Base-by-base conservation (phyloP, 2,329 filamentous ascomycete genomes). In the Fusarium pseudoanthophilum region DNA sequence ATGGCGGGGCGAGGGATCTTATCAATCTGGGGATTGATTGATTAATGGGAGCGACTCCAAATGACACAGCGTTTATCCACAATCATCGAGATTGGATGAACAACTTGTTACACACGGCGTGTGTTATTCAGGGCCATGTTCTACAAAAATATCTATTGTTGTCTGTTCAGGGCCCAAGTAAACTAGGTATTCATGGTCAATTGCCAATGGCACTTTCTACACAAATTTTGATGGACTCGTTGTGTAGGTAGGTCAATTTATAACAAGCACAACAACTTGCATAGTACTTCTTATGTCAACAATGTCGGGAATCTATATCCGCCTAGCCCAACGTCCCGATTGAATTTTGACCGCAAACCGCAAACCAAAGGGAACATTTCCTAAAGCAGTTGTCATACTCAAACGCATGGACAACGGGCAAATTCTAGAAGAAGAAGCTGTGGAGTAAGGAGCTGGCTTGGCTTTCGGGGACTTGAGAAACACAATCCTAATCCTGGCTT, bases 1-100 rank as follows among this genome's bases (percentile, higher is more conserved):
- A 75, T 75, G 67, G 70, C 60, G 73, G 73, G 72, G 71, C 58
- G 48, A 65, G 49, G 32, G 49, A 75, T 75, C 73, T 75, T 72
- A 74, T 75, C 73, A 75, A 75, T 75, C 73, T 71, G 45, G 40
- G 51, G 42, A 34, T 34, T 34, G 13, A 46, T 46, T 48, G 42
- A 34, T 64, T 48, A 30, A 34, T 64, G 20, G 40, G 53, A 26
- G 39, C 26, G 26, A 53, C n/a, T 20, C 39, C 69, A 21, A 46
- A 73, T 64, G 58, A 60, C 71, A 71, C 45, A 60, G 49, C 57
- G 43, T 59, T 59, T 37, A 18, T 32, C 55, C 24, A 32, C 43
- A 13, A 18, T 32, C 52, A 13, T 20, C 57, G 45, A 24, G 10
- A 57, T 30, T 53, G 39, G 16, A 58, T 21, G 28, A 37, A 40